Conservation (phyloP, 1,284 basidiomycete species). For the Puccinia brachypodii region DNA sequence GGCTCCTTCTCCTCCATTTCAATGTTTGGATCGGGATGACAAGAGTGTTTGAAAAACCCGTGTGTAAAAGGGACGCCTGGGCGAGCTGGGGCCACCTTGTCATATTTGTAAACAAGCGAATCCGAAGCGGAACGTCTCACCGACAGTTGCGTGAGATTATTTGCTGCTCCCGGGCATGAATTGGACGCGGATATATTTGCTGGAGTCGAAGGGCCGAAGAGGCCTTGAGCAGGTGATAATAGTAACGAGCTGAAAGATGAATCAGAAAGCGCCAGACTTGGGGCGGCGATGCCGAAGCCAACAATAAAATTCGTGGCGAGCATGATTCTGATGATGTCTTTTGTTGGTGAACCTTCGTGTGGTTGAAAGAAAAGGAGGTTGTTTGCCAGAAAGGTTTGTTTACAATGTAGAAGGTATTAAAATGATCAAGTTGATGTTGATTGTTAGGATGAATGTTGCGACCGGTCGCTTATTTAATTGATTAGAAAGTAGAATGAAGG, state of each 20-base stretch:
- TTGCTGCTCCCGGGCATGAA: background rate
- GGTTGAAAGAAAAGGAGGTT: background rate
- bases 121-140: background rate
- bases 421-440: background rate
- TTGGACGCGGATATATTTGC: background rate
- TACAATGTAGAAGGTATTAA: background rate
- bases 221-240: background rate
- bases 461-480: background rate
- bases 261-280: background rate
- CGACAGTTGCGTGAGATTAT: background rate
- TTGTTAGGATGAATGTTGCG: constrained; percentile 18
- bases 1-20: background rate
- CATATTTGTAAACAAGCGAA: constrained; percentile 19
- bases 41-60: constrained; percentile 26
- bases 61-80: constrained; percentile 10
- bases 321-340: background rate
- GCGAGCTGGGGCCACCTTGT: background rate
- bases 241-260: background rate
- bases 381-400: background rate
- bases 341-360: background rate
- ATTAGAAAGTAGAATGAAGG: background rate
- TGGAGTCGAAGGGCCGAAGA: background rate
- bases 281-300: background rate
- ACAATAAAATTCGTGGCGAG: background rate
- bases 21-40: background rate